phyloP scores from a whole-genome alignment of 805 yeast genomes.

The Sugiyamaella americana region DNA sequence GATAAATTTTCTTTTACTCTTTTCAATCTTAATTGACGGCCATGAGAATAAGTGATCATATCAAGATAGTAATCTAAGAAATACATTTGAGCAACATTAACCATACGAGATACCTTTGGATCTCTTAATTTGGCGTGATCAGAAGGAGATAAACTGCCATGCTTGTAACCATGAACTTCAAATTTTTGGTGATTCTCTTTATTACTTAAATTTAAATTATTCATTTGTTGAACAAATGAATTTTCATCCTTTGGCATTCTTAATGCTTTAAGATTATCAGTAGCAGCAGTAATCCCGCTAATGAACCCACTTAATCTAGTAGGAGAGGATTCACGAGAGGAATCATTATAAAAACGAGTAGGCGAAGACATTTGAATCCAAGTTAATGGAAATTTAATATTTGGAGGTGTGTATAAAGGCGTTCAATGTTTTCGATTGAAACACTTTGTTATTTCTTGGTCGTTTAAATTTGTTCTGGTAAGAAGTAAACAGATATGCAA shows the following conservation, averaged over 20 bases:
- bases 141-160: slow-evolving; percentile 16
- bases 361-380: too few relatives aligned
- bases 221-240: not conserved
- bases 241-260: not conserved
- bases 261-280: not conserved
- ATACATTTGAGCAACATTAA: slow-evolving; percentile 88
- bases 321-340: slow-evolving; percentile 9
- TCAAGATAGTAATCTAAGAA: slow-evolving; percentile 95
- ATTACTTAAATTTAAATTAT: not conserved
- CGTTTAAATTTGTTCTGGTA: too few relatives aligned
- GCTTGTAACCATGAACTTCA: not conserved
- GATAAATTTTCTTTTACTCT: slow-evolving; percentile 52
- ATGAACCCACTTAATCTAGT: slow-evolving; percentile 7
- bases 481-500: too few relatives aligned
- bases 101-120: slow-evolving; percentile 76
- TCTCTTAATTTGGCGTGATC: slow-evolving; percentile 43
- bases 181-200: not conserved
- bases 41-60: slow-evolving; percentile 84
- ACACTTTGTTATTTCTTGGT: too few relatives aligned
- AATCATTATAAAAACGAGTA: not conserved
- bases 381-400: too few relatives aligned
- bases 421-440: too few relatives aligned
- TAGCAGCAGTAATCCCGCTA: slow-evolving; percentile 4
- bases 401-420: too few relatives aligned
- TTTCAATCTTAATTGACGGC: slow-evolving; percentile 73